Percentiles rank a stretch among this genome's conserved stretches.
These are phyloP conservation scores for Cutaneotrichosporon spelunceum DNA, from an alignment of 1,284 basidiomycete genomes.

Conservation along the genomic window DNA sequence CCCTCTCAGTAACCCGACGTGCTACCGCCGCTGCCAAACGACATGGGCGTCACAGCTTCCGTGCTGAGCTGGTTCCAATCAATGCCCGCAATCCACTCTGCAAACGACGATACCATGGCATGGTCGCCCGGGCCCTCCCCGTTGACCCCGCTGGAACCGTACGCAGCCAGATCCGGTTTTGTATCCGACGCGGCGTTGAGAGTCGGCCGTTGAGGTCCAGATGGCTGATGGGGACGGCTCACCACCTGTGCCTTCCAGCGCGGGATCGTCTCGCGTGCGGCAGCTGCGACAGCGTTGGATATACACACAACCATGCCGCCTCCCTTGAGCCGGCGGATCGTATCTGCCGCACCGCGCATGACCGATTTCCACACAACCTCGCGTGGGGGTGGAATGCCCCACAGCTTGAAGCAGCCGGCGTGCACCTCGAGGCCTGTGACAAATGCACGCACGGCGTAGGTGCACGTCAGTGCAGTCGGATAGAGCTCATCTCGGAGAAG, in stretches of 20 bases:
- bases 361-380: constrained; percentile 8
- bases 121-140: neutral
- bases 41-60: neutral
- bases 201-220: neutral
- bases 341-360: constrained; percentile 1
- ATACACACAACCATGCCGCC: constrained; percentile 8
- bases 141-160: neutral
- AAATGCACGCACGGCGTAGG: constrained; percentile 1
- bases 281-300: neutral
- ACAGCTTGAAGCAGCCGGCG: constrained; percentile 12
- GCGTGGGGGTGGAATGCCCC: constrained; percentile 8
- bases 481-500: constrained; percentile 8
- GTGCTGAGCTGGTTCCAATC: constrained; percentile 7
- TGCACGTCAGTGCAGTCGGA: constrained; percentile 8
- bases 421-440: constrained; percentile 12
- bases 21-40: neutral
- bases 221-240: neutral
- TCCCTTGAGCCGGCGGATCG: constrained; percentile 30
- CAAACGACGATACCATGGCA: constrained; percentile 4
- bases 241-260: neutral
- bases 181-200: neutral
- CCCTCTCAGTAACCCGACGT: neutral
- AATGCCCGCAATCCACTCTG: neutral
- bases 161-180: neutral
- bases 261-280: neutral